These are phyloP conservation scores for Ophiostoma perfectum DNA, from an alignment of 2,329 filamentous ascomycete genomes.

Conservation along the genomic window DNA sequence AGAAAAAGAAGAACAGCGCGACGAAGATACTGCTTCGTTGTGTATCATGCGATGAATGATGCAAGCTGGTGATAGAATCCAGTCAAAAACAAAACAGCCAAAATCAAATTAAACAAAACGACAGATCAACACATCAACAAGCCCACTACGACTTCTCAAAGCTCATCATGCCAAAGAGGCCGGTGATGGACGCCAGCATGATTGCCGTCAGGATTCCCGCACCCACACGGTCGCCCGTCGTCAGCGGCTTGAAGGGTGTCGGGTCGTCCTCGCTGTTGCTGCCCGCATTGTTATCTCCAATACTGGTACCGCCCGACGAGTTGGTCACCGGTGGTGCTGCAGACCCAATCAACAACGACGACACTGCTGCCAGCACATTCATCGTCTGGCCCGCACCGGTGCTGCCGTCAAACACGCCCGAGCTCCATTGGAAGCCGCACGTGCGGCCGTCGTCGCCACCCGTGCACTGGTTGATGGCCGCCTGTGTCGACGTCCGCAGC, in stretches of 20 bases:
- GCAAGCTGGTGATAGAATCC: not conserved
- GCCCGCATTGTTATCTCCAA: conserved; percentile 44
- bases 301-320: conserved; percentile 46
- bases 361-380: conserved; percentile 48
- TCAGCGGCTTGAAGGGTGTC: conserved; percentile 37
- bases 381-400: conserved; percentile 52
- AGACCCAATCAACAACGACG: conserved; percentile 38
- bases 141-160: conserved; percentile 22
- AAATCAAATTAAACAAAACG: conserved; percentile 4
- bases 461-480: conserved; percentile 46
- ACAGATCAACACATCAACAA: not conserved
- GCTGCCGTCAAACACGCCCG: conserved; percentile 43
- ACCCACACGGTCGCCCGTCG: conserved; percentile 60
- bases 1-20: not conserved
- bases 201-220: conserved; percentile 60
- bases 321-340: conserved; percentile 37
- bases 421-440: conserved; percentile 52
- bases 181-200: conserved; percentile 39
- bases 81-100: not conserved
- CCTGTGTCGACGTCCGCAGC: conserved; percentile 43
- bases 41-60: not conserved
- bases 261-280: conserved; percentile 32
- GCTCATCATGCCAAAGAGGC: conserved; percentile 36
- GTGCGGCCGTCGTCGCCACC: conserved; percentile 39
- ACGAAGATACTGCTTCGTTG: not conserved